Evolutionary conservation across 2,329 filamentous ascomycete species (phyloP), one percentile per base, ranked within the genome.

Genomic region (Trichoderma sp.): DNA sequence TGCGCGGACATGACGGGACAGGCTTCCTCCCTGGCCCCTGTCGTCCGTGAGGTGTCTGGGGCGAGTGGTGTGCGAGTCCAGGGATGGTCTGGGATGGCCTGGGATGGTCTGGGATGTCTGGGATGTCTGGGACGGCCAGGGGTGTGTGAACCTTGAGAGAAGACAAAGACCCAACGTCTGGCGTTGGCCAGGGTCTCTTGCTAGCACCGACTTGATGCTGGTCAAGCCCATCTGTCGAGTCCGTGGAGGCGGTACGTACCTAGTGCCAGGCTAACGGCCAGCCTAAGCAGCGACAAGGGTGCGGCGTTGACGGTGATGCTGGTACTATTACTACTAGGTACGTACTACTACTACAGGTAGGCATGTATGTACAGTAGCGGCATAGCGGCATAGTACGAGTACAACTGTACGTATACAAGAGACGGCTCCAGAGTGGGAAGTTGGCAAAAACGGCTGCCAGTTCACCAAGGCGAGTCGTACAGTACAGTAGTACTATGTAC

Each of bases 1-100:
- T 69, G 67, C 67, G 67, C 67, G 67, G 67, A 58, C 61, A 67
- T 67, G 66, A 64, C 66, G 66, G 67, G 67, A 59, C 61, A 66
- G 53, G 60, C 67, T 63, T 61, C 48, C 56, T 63, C 67, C 60
- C 61, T 57, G 67, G 53, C 67, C 67, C 61, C 67, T 68, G 67
- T 68, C 61, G 67, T 52, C 67, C 67, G 67, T 66, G 61, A 68
- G 60, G 60, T 68, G 60, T 68, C 67, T 68, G 61, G 52, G 66
- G 66, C 59, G 67, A 68, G 61, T 65, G 59, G 59, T 67, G 64
- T 67, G 59, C 27, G 29, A 64, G 58, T 63, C 53, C 45, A 58
- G 52, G 56, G 22, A 17, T 29, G n/a, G 60, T 39, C 25, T 13
- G n/a, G 39, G 61, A 52, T 52, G n/a, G 59, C 52, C 59, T 63